phyloP scores from a whole-genome alignment of 2,329 filamentous ascomycete species.

The Alternaria gansuensis region DNA sequence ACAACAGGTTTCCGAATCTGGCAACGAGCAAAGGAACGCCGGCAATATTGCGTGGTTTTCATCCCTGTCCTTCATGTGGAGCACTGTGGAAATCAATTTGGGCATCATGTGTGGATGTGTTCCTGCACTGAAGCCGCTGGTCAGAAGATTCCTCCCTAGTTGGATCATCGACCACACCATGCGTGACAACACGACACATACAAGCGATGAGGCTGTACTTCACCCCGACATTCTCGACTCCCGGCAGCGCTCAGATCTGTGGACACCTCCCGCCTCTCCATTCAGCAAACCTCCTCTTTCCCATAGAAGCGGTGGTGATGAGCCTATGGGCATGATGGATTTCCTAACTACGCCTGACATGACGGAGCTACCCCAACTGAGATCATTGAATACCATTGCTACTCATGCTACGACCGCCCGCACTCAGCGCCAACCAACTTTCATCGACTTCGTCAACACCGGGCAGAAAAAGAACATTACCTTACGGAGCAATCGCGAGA shows the following conservation, averaged over 20 bases:
- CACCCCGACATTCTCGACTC: slow-evolving; percentile 39
- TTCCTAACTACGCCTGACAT: slow-evolving; percentile 63
- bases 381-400: slow-evolving; percentile 50
- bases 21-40: slow-evolving; percentile 50
- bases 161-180: slow-evolving; percentile 62
- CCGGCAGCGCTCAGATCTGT: slow-evolving; percentile 31
- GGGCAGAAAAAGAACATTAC: slow-evolving; percentile 73
- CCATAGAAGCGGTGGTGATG: slow-evolving; percentile 32
- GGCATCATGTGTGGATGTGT: slow-evolving; percentile 91
- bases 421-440: slow-evolving; percentile 54
- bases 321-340: slow-evolving; percentile 60
- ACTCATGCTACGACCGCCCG: slow-evolving; percentile 38
- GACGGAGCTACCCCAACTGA: slow-evolving; percentile 45
- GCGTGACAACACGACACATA: slow-evolving; percentile 40
- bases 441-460: slow-evolving; percentile 82
- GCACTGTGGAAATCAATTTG: slow-evolving; percentile 87
- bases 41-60: slow-evolving; percentile 74
- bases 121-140: slow-evolving; percentile 88
- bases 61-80: slow-evolving; percentile 91
- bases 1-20: slow-evolving; percentile 33
- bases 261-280: slow-evolving; percentile 37
- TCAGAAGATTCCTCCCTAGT: slow-evolving; percentile 68
- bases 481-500: slow-evolving; percentile 68
- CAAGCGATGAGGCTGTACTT: slow-evolving; percentile 41
- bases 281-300: slow-evolving; percentile 37